Evolutionary conservation across 2,329 filamentous ascomycete genomes (phyloP).

Genomic region (Fusarium beomiforme): DNA sequence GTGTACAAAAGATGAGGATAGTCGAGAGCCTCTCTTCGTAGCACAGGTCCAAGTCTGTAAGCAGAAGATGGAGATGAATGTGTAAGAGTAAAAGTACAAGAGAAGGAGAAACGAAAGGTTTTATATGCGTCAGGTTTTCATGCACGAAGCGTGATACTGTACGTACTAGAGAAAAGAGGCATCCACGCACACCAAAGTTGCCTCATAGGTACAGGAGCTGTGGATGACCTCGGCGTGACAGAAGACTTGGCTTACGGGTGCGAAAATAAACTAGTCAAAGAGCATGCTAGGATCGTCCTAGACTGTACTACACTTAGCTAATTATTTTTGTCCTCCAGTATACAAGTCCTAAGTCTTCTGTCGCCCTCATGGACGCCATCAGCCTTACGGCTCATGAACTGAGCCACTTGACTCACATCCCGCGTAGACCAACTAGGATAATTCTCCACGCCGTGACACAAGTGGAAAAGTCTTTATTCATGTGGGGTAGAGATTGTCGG

Average conservation of each 20-base stretch:
- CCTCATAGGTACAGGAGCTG: too few relatives aligned
- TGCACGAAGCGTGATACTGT: constrained; percentile 2
- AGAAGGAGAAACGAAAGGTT: neutral
- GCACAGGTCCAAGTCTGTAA: neutral
- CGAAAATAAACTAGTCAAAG: too few relatives aligned
- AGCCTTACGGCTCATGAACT: constrained; percentile 13
- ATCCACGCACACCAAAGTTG: neutral
- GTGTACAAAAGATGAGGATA: neutral
- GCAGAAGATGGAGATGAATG: constrained; percentile 1
- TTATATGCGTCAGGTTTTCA: constrained; percentile 19
- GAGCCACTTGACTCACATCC: constrained; percentile 26
- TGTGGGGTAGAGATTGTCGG: constrained; percentile 13
- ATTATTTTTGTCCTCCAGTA: too few relatives aligned
- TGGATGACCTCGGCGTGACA: too few relatives aligned
- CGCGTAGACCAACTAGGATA: neutral
- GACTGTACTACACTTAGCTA: neutral
- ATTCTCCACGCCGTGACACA: constrained; percentile 1
- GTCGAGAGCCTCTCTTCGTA: neutral
- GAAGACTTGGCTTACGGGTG: too few relatives aligned
- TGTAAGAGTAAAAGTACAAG: neutral
- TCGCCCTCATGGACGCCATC: neutral
- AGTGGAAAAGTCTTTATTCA: neutral
- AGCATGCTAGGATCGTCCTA: too few relatives aligned
- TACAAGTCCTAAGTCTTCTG: too few relatives aligned
- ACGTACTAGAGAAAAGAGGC: constrained; percentile 4